Conservation (phyloP, 2,329 filamentous ascomycete genomes). For the Fusarium denticulatum region DNA sequence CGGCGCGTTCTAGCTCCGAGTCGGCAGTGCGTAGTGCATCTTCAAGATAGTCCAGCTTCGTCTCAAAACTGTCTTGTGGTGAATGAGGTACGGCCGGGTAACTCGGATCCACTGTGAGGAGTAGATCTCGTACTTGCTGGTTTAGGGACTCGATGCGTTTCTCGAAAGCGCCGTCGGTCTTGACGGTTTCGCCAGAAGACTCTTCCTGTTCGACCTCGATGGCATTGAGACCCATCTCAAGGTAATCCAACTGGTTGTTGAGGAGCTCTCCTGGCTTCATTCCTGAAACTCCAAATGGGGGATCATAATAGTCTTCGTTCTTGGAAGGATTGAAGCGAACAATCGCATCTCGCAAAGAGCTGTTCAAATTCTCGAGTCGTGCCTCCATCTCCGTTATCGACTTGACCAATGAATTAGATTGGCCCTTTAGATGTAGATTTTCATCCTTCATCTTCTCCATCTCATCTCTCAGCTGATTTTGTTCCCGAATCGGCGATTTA, state of each 20-base stretch:
- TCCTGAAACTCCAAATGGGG: slow-evolving; percentile 49
- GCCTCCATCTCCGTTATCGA: slow-evolving; percentile 70
- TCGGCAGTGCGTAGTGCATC: slow-evolving; percentile 64
- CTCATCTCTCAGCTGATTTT: slow-evolving; percentile 61
- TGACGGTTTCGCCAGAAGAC: slow-evolving; percentile 43
- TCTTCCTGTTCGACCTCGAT: slow-evolving; percentile 68
- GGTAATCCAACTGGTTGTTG: slow-evolving; percentile 72
- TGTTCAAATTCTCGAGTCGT: slow-evolving; percentile 74
- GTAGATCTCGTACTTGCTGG: slow-evolving; percentile 68
- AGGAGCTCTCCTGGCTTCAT: slow-evolving; percentile 59
- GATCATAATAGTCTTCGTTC: slow-evolving; percentile 57
- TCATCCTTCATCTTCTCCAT: slow-evolving; percentile 58
- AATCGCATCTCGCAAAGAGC: slow-evolving; percentile 73
- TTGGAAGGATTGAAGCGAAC: slow-evolving; percentile 68
- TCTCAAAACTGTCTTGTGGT: slow-evolving; percentile 66
- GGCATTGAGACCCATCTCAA: slow-evolving; percentile 71
- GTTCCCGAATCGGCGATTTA: slow-evolving; percentile 66
- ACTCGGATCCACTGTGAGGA: slow-evolving; percentile 58
- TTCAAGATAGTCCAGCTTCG: slow-evolving; percentile 76
- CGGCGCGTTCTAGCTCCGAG: slow-evolving; percentile 52
- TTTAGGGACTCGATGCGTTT: slow-evolving; percentile 71
- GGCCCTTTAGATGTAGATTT: slow-evolving; percentile 51
- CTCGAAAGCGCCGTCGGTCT: slow-evolving; percentile 59
- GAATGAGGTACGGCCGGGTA: slow-evolving; percentile 68
- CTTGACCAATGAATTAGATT: slow-evolving; percentile 51